A percentile compares a stretch with the other conserved stretches of the same genome.
Conservation (phyloP, 2,329 filamentous ascomycete species). For the Arachnopeziza araneosa region DNA sequence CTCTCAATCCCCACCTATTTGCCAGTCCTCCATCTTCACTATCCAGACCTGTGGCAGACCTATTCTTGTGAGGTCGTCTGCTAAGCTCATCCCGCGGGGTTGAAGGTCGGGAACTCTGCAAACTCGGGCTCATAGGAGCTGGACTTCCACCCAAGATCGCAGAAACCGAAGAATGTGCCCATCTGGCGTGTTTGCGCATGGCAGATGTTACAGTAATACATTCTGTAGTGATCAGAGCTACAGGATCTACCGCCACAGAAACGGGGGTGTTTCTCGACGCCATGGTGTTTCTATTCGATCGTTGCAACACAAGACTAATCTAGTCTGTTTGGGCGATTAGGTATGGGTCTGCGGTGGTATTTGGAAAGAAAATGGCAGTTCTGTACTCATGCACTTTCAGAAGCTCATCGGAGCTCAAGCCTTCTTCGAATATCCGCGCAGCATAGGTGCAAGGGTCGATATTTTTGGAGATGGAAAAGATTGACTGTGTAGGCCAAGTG, state of each 20-base stretch:
- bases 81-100: constrained; percentile 26
- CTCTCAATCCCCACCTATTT: constrained; percentile 87
- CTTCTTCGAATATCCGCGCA: background rate
- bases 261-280: constrained; percentile 37
- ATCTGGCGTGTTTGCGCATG: constrained; percentile 95
- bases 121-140: constrained; percentile 34
- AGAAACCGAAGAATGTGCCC: constrained; percentile 91
- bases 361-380: no score
- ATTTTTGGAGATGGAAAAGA: background rate
- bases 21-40: constrained; percentile 54
- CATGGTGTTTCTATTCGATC: constrained; percentile 18
- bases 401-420: no score
- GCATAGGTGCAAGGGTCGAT: background rate
- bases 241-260: constrained; percentile 80
- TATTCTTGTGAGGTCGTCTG: constrained; percentile 20
- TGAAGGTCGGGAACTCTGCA: constrained; percentile 42
- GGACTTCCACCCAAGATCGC: constrained; percentile 80
- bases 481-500: background rate
- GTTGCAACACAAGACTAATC: background rate
- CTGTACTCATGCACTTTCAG: no score
- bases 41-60: constrained; percentile 23
- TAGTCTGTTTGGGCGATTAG: background rate
- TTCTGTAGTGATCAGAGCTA: constrained; percentile 93
- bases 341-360: no score
- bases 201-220: constrained; percentile 97